Conservation (phyloP, 306 rosid species). For the Malus domestica region ASM211411v1 NC_041791.1:5836501-5837000, state of each 20-base stretch:
- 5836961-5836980: not conserved
- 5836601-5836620: no score
- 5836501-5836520: rapidly evolving
- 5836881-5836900: no score
- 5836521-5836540: not conserved
- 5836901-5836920: not conserved
- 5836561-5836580: no score
- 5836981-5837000: slow-evolving; percentile 19
- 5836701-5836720: slow-evolving; percentile 22
- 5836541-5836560: no score
- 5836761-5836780: slow-evolving; percentile 21
- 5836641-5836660: no score
- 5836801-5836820: not conserved
- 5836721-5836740: slow-evolving; percentile 26
- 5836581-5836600: no score
- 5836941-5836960: slow-evolving; percentile 35
- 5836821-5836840: no score
- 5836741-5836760: slow-evolving; percentile 37
- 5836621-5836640: no score
- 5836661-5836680: no score
- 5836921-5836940: slow-evolving; percentile 34
- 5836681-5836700: not conserved
- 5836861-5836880: no score
- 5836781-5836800: not conserved
- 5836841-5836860: no score